Conservation (phyloP, 345 rosid species). For the Gossypium arboreum region DNA sequence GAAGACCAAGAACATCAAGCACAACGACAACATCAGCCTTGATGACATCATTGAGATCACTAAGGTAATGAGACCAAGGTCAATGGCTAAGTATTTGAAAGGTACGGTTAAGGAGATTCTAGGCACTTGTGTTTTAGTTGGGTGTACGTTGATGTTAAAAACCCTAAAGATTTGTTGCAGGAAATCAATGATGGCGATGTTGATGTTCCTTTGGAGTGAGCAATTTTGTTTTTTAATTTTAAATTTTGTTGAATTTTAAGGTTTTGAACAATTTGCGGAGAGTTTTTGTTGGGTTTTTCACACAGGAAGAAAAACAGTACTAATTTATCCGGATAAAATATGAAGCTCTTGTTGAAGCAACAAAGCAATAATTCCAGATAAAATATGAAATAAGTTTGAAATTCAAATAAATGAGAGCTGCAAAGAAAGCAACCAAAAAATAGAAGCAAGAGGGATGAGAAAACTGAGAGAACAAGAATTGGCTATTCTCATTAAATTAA, state of each 20-base stretch:
- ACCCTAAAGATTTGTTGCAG: constrained; percentile 48
- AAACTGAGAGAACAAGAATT: no score
- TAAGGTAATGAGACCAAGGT: constrained; percentile 44
- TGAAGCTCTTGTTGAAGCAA: no score
- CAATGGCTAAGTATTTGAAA: constrained; percentile 49
- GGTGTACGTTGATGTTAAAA: constrained; percentile 50
- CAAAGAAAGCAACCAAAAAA: no score
- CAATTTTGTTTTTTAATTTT: neutral
- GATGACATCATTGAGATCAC: constrained; percentile 56
- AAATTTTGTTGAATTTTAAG: constrained; percentile 4
- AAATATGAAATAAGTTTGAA: no score
- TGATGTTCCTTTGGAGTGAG: constrained; percentile 43
- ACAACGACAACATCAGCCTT: constrained; percentile 30
- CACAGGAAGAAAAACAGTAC: no score
- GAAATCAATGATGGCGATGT: constrained; percentile 48
- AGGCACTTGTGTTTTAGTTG: constrained; percentile 58
- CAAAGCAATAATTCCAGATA: no score
- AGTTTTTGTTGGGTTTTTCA: no score
- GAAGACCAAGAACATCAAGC: constrained; percentile 28
- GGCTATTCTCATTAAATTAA: no score
- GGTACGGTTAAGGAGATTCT: constrained; percentile 59
- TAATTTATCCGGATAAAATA: no score
- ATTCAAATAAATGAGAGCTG: no score
- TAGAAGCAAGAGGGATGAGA: no score
- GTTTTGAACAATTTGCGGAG: neutral